These are phyloP conservation scores for Blakeslea trispora DNA, from an alignment of 371 early-diverging fungal species.

Conservation along the genomic window DNA sequence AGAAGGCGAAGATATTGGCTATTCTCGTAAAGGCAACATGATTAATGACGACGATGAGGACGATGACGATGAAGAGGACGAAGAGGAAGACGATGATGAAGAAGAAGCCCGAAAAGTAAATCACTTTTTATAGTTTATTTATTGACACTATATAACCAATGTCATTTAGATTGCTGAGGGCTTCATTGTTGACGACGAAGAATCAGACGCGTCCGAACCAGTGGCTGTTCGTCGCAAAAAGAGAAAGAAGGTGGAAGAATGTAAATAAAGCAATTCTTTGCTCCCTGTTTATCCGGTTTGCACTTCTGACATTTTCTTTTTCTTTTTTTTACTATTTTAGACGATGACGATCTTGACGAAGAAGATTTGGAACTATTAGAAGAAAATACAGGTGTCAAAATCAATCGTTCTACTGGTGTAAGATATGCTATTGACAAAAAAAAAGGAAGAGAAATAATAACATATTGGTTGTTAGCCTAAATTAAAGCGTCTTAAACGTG, in stretches of 20 bases:
- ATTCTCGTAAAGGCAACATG: conserved; percentile 36
- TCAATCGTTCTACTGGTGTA: conserved; percentile 55
- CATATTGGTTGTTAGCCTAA: conserved; percentile 41
- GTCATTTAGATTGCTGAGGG: conserved; percentile 57
- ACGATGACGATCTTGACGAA: conserved; percentile 79
- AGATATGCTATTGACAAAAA: conserved; percentile 1
- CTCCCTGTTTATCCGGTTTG: too few species aligned
- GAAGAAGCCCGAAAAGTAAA: conserved; percentile 53
- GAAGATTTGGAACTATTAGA: conserved; percentile 85
- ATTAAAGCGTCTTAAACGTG: conserved; percentile 74
- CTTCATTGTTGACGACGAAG: conserved; percentile 71
- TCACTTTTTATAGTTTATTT: too few species aligned
- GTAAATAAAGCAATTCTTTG: too few species aligned
- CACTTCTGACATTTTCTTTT: too few species aligned
- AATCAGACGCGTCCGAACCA: conserved; percentile 42
- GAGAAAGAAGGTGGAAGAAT: conserved; percentile 53
- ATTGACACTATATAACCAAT: conserved; percentile 1
- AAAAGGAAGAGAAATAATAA: not conserved
- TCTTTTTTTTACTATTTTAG: conserved; percentile 11
- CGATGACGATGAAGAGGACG: conserved; percentile 58
- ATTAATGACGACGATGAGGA: conserved; percentile 46
- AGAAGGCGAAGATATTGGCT: conserved; percentile 54
- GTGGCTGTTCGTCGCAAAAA: conserved; percentile 46
- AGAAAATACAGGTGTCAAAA: conserved; percentile 79
- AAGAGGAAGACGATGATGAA: conserved; percentile 61